Base-by-base conservation (phyloP, 2,329 filamentous ascomycete genomes). In the Colletotrichum sp. region DNA sequence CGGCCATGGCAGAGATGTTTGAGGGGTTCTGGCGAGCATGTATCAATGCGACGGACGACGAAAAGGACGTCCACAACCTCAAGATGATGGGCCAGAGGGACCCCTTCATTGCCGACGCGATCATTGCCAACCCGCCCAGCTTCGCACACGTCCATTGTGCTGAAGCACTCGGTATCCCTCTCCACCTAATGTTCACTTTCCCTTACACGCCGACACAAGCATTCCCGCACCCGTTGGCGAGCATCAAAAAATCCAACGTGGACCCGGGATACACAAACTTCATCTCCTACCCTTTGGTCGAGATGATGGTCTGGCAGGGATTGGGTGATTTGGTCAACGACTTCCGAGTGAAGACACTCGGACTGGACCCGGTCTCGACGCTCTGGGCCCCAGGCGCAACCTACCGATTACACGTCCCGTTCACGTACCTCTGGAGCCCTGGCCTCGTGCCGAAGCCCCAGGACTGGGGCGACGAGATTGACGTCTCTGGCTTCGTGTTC, bases 251-350 rank as follows among this genome's bases (percentile, higher is more conserved):
- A 76, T 92, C 90, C 18, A 95, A 95, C 78, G 90, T 95, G 10
- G 94, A 96, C 79, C 88, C 90, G 2, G 92, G 91, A 24, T 95
- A 95, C 81, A 92, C 93, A 15, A 97, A 96, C 83, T 95, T 95
- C 81, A 95, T 96, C 82, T 94, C 92, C 3, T 97, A 96, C 81
- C 92, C 94, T 0, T 85, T 96, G 44, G 94, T 96, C 2, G 95
- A 96, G 82, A 94, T 95, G 91, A 95, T 96, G 90, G 94, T 95
- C 2, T 98, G 96, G 96, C 95, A 98, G 83, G 96, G 96, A 0
- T 88, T 96, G 1, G 95, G 95, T 4, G 95, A 96, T 82, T 85
- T 96, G 32, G 90, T 96, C 78, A 96, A 96, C 80, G 87, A 91
- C 32, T 95, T 96, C 79, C 89, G 95, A 63, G 88, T 92, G 7